phyloP scores from a whole-genome alignment of 2,329 filamentous ascomycete species.

The Botryosphaeria agaves region DNA sequence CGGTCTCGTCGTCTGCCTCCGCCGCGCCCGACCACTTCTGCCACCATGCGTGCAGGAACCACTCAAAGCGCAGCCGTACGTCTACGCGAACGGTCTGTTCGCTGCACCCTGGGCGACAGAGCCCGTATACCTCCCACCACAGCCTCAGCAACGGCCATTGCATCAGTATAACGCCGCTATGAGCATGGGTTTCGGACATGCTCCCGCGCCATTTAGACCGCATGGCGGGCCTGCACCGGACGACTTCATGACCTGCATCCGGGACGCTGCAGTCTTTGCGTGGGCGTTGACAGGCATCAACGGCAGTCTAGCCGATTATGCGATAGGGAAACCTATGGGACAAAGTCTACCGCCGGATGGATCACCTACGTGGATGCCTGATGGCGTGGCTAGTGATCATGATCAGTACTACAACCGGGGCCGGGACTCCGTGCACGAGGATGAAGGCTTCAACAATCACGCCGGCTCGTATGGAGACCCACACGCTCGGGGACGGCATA shows the following conservation, averaged over 20 bases:
- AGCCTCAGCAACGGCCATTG: conserved; percentile 16
- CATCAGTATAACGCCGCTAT: conserved; percentile 8
- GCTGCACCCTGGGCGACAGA: conserved; percentile 64
- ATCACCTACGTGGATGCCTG: conserved; percentile 38
- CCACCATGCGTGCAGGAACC: conserved; percentile 36
- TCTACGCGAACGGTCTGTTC: conserved; percentile 48
- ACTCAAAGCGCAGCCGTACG: conserved; percentile 18
- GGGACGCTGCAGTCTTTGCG: conserved; percentile 74
- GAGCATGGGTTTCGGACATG: neutral
- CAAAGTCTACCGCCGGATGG: conserved; percentile 44
- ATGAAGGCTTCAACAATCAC: neutral
- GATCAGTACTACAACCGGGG: no score
- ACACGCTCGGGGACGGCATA: neutral
- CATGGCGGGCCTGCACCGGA: conserved; percentile 37
- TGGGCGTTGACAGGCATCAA: conserved; percentile 74
- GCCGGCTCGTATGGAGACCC: neutral
- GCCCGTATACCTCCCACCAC: conserved; percentile 34
- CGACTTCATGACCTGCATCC: conserved; percentile 62
- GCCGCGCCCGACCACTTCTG: conserved; percentile 54
- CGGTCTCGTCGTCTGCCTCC: conserved; percentile 65
- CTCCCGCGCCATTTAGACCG: conserved; percentile 9
- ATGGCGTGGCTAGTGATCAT: no score
- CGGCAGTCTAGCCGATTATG: conserved; percentile 47
- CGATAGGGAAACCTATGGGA: conserved; percentile 41
- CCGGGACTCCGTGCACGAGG: neutral